These are phyloP conservation scores for Alloteropsis angusta DNA, from an alignment of 202 grass and related monocot genomes.

Conservation along the genomic window DNA sequence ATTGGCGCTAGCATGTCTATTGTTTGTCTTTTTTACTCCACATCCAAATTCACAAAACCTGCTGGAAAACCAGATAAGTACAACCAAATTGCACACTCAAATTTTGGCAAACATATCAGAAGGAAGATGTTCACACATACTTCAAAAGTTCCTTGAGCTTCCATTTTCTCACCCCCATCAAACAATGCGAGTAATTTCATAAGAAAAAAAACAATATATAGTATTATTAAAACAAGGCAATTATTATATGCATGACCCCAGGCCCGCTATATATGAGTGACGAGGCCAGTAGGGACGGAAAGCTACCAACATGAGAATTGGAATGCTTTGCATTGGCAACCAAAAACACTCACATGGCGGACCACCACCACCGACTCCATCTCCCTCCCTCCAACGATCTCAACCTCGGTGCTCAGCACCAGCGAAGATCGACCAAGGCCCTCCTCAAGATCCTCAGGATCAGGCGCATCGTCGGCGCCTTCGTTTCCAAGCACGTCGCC, in stretches of 20 bases:
- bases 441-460: conserved; percentile 13
- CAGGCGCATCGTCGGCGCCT: conserved; percentile 7
- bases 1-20: not conserved
- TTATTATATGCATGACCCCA: not conserved
- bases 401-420: not conserved
- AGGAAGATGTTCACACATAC: not conserved
- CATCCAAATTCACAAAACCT: not conserved
- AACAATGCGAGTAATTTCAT: too few species aligned
- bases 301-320: not conserved
- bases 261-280: conserved; percentile 1
- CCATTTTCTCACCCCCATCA: too few species aligned
- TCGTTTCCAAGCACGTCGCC: conserved; percentile 1
- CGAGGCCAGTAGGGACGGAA: not conserved
- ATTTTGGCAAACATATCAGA: not conserved
- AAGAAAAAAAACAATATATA: too few species aligned
- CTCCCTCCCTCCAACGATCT: not conserved
- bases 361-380: conserved; percentile 22
- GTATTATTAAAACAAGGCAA: not conserved
- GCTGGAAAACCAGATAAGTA: not conserved
- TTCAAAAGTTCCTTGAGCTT: too few species aligned
- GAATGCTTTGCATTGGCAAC: not conserved
- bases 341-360: conserved; percentile 16
- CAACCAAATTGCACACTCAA: not conserved
- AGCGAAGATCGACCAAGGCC: not conserved
- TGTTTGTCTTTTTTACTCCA: not conserved